A percentile compares a stretch with the other conserved stretches of the same genome.
These are phyloP conservation scores for Malbranchea cinnamomea DNA, from an alignment of 2,329 filamentous ascomycete genomes.

Conservation along the genomic window DNA sequence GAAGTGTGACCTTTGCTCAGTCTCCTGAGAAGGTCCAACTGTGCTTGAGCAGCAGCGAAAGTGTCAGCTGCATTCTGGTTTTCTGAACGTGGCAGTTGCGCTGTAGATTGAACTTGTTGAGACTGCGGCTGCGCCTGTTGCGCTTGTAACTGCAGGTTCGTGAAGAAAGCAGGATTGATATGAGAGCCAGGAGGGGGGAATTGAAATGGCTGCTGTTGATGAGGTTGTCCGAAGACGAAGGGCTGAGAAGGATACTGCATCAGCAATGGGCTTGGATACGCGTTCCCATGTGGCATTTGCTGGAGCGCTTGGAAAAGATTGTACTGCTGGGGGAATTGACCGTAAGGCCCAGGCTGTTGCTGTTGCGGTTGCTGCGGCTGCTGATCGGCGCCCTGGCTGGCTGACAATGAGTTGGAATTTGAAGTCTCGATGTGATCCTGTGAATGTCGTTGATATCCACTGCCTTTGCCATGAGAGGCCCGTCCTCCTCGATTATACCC, in stretches of 20 bases:
- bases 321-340: neutral
- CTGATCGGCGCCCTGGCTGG: too few relatives aligned
- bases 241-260: constrained; percentile 14
- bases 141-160: constrained; percentile 29
- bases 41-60: constrained; percentile 28
- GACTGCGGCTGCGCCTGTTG: constrained; percentile 21
- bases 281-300: neutral
- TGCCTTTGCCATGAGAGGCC: constrained; percentile 24
- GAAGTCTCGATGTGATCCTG: constrained; percentile 10
- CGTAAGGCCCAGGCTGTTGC: constrained; percentile 1
- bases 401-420: too few relatives aligned
- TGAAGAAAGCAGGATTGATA: constrained; percentile 45
- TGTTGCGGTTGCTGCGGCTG: neutral
- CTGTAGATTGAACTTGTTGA: constrained; percentile 15
- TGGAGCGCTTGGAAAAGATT: neutral
- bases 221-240: constrained; percentile 26
- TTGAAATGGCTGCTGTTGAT: constrained; percentile 27
- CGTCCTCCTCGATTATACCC: constrained; percentile 8
- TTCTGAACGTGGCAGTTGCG: constrained; percentile 3
- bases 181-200: constrained; percentile 31
- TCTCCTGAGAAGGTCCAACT: constrained; percentile 26
- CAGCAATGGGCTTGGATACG: constrained; percentile 15
- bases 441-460: constrained; percentile 4
- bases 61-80: constrained; percentile 18
- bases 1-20: constrained; percentile 16